Evolutionary conservation across 2,329 filamentous ascomycete species (phyloP).

Genomic region (Colletotrichum destructivum): DNA sequence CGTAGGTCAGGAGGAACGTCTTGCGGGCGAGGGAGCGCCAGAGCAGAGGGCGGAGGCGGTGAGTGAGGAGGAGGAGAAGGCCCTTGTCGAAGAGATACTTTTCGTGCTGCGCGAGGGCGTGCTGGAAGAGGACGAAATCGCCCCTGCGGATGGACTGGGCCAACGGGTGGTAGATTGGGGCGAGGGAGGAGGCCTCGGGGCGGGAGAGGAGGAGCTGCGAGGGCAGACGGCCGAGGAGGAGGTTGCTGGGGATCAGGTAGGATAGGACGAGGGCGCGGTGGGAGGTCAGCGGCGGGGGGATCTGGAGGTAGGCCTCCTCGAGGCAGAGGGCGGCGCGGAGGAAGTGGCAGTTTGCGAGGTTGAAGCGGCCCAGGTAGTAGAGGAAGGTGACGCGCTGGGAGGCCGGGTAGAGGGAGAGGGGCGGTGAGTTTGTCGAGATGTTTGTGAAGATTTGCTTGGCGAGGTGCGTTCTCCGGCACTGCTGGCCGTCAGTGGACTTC

Average conservation of each 20-base stretch:
- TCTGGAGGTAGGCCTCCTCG: constrained; percentile 84
- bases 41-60: constrained; percentile 84
- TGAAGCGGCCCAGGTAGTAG: constrained; percentile 93
- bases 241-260: constrained; percentile 86
- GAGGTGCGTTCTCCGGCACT: constrained; percentile 86
- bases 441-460: constrained; percentile 92
- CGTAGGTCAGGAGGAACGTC: constrained; percentile 83
- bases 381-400: constrained; percentile 92
- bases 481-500: background rate
- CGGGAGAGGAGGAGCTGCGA: constrained; percentile 75
- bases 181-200: constrained; percentile 77
- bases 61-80: constrained; percentile 81
- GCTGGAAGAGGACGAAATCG: constrained; percentile 81
- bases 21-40: constrained; percentile 87
- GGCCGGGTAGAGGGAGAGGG: constrained; percentile 85
- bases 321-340: constrained; percentile 82
- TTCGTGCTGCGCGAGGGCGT: constrained; percentile 74
- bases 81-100: constrained; percentile 84
- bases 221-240: constrained; percentile 89
- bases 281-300: constrained; percentile 70
- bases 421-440: constrained; percentile 86
- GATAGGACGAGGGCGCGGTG: constrained; percentile 87
- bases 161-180: constrained; percentile 80
- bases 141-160: constrained; percentile 80
- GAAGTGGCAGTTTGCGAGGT: constrained; percentile 89